A percentile compares a stretch with the other conserved stretches of the same genome.
Conservation (phyloP, 2,329 filamentous ascomycete species). For the Pyrenophora teres region DNA sequence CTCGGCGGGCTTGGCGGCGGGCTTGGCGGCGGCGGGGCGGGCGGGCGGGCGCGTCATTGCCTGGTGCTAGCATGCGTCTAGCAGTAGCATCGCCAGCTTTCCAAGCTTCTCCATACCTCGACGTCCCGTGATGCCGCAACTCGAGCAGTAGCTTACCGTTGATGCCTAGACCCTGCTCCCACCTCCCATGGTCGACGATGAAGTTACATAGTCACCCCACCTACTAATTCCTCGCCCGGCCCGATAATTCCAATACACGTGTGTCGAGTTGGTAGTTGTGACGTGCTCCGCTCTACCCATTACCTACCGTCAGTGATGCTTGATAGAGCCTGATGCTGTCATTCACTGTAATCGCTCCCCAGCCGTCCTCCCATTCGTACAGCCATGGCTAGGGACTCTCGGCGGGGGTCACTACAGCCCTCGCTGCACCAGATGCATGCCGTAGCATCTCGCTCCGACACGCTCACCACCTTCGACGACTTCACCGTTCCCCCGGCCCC, state of each 20-base stretch:
- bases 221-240: neutral
- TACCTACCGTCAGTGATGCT: constrained; percentile 4
- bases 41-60: constrained; percentile 20
- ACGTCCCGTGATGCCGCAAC: constrained; percentile 8
- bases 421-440: constrained; percentile 83
- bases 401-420: constrained; percentile 26
- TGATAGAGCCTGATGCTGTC: constrained; percentile 30
- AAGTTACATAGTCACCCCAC: neutral
- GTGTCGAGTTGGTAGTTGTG: neutral
- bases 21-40: no score
- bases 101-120: neutral
- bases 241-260: constrained; percentile 3
- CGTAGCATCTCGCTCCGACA: constrained; percentile 81
- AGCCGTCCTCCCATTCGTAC: no score
- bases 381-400: constrained; percentile 37
- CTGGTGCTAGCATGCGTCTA: neutral
- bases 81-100: neutral
- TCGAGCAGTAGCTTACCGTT: constrained; percentile 7
- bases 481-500: constrained; percentile 73
- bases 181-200: neutral
- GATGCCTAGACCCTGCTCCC: neutral
- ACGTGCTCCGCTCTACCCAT: constrained; percentile 1
- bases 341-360: constrained; percentile 1
- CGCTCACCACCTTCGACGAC: constrained; percentile 92
- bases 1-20: constrained; percentile 10